A percentile compares a stretch with the other conserved stretches of the same genome.
Conservation (phyloP, 2,329 filamentous ascomycete species). For the Epichloe scottii region DNA sequence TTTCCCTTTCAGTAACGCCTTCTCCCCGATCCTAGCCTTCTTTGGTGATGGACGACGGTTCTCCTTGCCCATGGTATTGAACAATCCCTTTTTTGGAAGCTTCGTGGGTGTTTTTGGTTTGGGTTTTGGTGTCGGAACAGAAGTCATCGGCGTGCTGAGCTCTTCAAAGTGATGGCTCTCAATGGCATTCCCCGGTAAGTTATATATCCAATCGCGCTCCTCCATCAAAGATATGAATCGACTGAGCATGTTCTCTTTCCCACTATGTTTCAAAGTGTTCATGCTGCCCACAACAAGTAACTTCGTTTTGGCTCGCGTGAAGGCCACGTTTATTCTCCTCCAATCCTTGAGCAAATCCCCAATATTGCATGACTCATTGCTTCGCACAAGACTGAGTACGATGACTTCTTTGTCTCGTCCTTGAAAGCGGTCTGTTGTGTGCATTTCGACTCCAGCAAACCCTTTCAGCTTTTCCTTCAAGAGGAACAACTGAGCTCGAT, state of each 20-base stretch:
- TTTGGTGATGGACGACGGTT: constrained; percentile 37
- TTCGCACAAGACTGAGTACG: constrained; percentile 75
- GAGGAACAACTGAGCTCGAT: constrained; percentile 79
- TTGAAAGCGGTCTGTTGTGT: constrained; percentile 94
- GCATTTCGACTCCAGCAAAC: constrained; percentile 65
- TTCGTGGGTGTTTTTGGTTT: constrained; percentile 17
- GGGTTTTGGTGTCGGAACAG: constrained; percentile 5
- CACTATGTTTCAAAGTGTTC: constrained; percentile 62
- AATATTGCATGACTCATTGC: constrained; percentile 70
- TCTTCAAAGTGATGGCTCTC: constrained; percentile 58
- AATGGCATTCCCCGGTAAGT: constrained; percentile 52
- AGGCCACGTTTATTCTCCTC: constrained; percentile 87
- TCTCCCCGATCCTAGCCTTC: constrained; percentile 45
- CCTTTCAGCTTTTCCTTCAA: constrained; percentile 60
- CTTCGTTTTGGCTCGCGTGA: constrained; percentile 87
- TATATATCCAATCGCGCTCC: constrained; percentile 63
- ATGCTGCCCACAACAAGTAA: constrained; percentile 76
- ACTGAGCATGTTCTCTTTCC: constrained; percentile 62
- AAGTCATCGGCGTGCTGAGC: constrained; percentile 31
- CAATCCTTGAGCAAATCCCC: constrained; percentile 86
- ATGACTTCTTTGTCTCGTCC: constrained; percentile 91
- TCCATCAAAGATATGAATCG: constrained; percentile 70
- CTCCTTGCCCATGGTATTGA: constrained; percentile 26
- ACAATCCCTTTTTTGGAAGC: constrained; percentile 10
- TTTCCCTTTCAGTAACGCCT: constrained; percentile 50